A percentile compares a stretch with the other conserved stretches of the same genome.
These are phyloP conservation scores for Takakia lepidozioides DNA, from an alignment of 225 moss, liverwort and hornwort genomes.

Conservation along the genomic window DNA sequence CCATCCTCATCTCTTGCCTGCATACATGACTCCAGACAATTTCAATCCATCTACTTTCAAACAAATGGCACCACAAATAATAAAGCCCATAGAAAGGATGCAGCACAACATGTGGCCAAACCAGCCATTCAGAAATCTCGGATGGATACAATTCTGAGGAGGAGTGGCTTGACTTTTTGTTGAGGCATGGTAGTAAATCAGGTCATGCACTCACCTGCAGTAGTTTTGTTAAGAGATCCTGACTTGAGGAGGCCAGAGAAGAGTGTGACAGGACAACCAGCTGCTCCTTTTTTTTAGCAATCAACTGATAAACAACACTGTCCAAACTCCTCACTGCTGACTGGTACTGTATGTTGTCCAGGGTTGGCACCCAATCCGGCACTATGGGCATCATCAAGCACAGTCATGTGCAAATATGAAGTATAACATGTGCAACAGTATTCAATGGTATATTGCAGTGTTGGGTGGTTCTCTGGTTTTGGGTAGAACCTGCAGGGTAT, in stretches of 20 bases:
- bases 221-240: conserved; percentile 56
- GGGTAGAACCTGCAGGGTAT: no score
- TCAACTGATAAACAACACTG: conserved; percentile 47
- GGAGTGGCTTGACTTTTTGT: no score
- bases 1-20: conserved; percentile 77
- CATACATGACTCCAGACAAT: background rate
- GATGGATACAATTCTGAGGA: no score
- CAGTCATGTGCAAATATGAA: conserved; percentile 3
- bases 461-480: no score
- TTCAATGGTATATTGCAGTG: no score
- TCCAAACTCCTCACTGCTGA: conserved; percentile 39
- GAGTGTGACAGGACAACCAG: conserved; percentile 9
- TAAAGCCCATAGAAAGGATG: no score
- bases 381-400: conserved; percentile 15
- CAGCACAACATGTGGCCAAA: no score
- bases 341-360: conserved; percentile 53
- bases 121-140: no score
- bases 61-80: no score
- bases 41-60: no score
- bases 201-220: conserved; percentile 52
- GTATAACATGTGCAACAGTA: no score
- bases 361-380: conserved; percentile 74
- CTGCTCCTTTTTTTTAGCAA: conserved; percentile 42
- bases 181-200: no score
- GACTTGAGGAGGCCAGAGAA: conserved; percentile 11